Conservation (phyloP, 139 green algal genomes). For the Choricystis sp. region DNA sequence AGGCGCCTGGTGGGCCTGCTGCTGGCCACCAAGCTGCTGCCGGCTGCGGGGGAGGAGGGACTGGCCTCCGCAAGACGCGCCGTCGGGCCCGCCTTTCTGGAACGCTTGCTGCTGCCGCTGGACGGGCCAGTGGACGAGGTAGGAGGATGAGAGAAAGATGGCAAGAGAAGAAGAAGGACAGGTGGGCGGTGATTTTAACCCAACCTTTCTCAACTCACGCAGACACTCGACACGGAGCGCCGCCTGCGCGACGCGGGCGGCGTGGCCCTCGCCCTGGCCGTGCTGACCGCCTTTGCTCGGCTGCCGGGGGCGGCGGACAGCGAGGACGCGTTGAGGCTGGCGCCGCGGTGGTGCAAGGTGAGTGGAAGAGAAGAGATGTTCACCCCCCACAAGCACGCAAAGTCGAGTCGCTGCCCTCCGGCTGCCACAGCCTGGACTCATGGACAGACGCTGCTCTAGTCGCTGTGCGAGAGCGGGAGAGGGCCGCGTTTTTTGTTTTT, state of each 20-base stretch:
- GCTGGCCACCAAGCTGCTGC: constrained; percentile 45
- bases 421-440: too few species aligned
- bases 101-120: constrained; percentile 47
- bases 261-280: not conserved
- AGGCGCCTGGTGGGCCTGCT: constrained; percentile 42
- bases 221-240: not conserved
- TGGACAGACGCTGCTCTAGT: too few species aligned
- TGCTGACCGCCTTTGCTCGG: not conserved
- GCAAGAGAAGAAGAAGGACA: too few species aligned
- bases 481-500: not conserved
- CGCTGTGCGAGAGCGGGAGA: not conserved
- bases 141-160: too few species aligned
- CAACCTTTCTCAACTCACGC: too few species aligned
- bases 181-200: too few species aligned
- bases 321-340: not conserved
- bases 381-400: not conserved
- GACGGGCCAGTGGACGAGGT: not conserved
- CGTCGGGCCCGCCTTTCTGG: constrained; percentile 36
- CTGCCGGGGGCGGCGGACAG: not conserved
- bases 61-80: constrained; percentile 2
- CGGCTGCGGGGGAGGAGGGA: constrained; percentile 10
- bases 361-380: not conserved
- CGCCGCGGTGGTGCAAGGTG: not conserved
- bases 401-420: too few species aligned
- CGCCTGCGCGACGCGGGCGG: not conserved